A percentile compares a stretch with the other conserved stretches of the same genome.
Evolutionary conservation across 2,329 filamentous ascomycete genomes (phyloP).

Genomic region (Chrysoporthe cubensis): DNA sequence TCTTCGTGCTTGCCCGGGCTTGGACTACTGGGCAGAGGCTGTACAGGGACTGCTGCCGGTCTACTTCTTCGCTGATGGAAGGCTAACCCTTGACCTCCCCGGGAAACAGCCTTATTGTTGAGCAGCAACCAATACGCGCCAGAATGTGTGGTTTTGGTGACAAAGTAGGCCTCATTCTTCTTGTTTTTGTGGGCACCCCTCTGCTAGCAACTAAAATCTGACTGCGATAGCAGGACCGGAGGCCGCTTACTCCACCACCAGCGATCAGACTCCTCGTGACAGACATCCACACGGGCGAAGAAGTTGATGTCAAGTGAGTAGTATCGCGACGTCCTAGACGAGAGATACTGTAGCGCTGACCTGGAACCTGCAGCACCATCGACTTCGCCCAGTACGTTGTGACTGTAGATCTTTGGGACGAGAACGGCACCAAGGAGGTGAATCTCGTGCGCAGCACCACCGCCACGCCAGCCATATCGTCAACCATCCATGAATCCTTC

Average conservation of each 20-base stretch:
- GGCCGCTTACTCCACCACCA: conserved; percentile 93
- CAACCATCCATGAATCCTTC: conserved; percentile 79
- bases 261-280: conserved; percentile 84
- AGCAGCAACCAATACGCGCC: conserved; percentile 89
- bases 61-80: background rate
- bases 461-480: conserved; percentile 74
- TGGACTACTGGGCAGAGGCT: background rate
- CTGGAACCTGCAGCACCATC: conserved; percentile 23
- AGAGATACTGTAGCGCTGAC: conserved; percentile 21
- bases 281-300: conserved; percentile 74
- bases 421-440: conserved; percentile 66
- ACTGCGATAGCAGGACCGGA: conserved; percentile 69
- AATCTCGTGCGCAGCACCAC: conserved; percentile 68
- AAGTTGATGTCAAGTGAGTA: conserved; percentile 80
- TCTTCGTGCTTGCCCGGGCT: background rate
- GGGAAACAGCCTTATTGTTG: conserved; percentile 67
- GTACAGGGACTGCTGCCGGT: background rate
- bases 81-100: background rate
- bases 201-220: conserved; percentile 9
- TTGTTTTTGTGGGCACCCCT: conserved; percentile 12
- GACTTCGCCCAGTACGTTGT: conserved; percentile 49
- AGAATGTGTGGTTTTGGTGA: conserved; percentile 99
- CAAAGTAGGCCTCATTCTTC: conserved; percentile 64
- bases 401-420: conserved; percentile 70
- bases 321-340: conserved; percentile 36